These are phyloP conservation scores for Pichia sp. DNA, from an alignment of 1,139 yeast genomes.

Conservation along the genomic window DNA sequence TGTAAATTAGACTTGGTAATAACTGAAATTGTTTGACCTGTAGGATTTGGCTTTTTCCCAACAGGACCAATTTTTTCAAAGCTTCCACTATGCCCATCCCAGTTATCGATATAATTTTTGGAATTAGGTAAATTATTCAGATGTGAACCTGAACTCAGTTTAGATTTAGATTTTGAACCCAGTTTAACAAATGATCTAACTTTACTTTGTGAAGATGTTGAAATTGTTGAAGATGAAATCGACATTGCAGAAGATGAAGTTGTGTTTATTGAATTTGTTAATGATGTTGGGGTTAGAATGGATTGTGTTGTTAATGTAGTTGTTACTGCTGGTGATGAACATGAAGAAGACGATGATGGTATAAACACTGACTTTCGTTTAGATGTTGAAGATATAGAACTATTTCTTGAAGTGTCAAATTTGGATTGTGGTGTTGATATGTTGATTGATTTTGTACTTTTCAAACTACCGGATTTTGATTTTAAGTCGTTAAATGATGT, in stretches of 20 bases:
- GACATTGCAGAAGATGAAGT: background rate
- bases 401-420: background rate
- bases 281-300: background rate
- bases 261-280: background rate
- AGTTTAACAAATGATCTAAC: conserved; percentile 11
- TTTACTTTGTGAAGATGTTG: conserved; percentile 1
- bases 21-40: conserved; percentile 29
- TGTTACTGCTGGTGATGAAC: background rate
- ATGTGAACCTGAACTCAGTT: background rate
- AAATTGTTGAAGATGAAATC: background rate
- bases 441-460: conserved; percentile 5
- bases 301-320: background rate
- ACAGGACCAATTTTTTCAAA: conserved; percentile 30
- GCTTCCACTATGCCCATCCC: conserved; percentile 18
- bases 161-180: background rate
- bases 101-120: conserved; percentile 8
- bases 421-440: background rate
- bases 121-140: conserved; percentile 2
- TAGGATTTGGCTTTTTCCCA: conserved; percentile 27
- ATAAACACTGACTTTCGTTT: background rate
- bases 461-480: conserved; percentile 1
- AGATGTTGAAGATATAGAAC: background rate
- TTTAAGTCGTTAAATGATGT: background rate
- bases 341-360: background rate
- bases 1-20: conserved; percentile 27